These are phyloP conservation scores for Sanghuangporus baumii DNA, from an alignment of 1,284 basidiomycete species.

Conservation along the genomic window DNA sequence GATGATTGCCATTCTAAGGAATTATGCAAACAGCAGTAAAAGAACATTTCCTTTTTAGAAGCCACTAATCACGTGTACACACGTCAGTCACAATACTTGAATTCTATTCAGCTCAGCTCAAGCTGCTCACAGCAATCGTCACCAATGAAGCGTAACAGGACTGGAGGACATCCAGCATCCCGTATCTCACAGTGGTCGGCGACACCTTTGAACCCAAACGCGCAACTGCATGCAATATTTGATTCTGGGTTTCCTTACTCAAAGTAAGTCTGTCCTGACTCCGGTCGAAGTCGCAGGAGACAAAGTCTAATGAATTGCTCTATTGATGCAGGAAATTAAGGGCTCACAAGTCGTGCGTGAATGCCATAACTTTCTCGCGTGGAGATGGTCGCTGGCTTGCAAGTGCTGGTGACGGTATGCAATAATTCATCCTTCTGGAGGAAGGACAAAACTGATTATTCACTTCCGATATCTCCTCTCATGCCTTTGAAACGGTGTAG, in stretches of 20 bases:
- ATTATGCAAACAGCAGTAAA: no score
- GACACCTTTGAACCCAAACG: background rate
- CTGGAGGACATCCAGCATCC: background rate
- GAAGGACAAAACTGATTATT: background rate
- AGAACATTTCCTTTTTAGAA: background rate
- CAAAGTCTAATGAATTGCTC: background rate
- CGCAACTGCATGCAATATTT: conserved; percentile 1
- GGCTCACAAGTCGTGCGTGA: conserved; percentile 67
- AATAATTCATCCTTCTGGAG: background rate
- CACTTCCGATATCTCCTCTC: no score
- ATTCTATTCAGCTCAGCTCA: background rate
- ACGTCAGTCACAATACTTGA: background rate
- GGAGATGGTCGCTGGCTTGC: conserved; percentile 63
- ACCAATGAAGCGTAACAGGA: background rate
- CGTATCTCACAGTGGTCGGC: background rate
- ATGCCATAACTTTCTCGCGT: conserved; percentile 58
- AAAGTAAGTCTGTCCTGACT: background rate
- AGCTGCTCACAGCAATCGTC: background rate
- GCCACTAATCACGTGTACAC: background rate
- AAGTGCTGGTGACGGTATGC: conserved; percentile 70
- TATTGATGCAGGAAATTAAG: conserved; percentile 42
- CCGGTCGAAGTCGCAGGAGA: background rate
- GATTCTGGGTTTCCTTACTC: conserved; percentile 11
- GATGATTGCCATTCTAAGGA: no score
- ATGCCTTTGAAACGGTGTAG: conserved; percentile 32